Percentiles rank a stretch among this genome's conserved stretches.
phyloP scores from a whole-genome alignment of 371 early-diverging fungal genomes.

The Mortierella sp. region DNA sequence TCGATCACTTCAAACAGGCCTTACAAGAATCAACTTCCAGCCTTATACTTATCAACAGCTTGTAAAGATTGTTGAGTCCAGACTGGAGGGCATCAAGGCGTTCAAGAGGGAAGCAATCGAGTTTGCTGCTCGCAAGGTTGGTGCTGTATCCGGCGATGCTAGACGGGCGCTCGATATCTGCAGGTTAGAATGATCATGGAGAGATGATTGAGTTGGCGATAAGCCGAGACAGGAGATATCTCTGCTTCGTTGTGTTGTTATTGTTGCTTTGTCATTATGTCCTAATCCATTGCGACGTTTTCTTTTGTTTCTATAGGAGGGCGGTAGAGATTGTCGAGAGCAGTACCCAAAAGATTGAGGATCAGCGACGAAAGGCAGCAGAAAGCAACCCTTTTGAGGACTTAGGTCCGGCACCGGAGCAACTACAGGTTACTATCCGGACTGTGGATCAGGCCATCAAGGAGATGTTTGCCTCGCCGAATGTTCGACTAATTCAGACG shows the following conservation, averaged over 20 bases:
- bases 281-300: too few relatives aligned
- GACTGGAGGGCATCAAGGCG: conserved; percentile 78
- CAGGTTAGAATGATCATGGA: conserved; percentile 54
- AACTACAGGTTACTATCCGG: conserved; percentile 76
- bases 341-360: conserved; percentile 26
- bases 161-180: conserved; percentile 96
- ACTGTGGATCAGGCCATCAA: conserved; percentile 83
- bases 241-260: too few relatives aligned
- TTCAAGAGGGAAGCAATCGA: conserved; percentile 91
- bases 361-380: conserved; percentile 18
- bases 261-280: not conserved
- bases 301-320: conserved; percentile 57
- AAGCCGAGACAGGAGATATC: too few relatives aligned
- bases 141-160: conserved; percentile 97
- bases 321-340: conserved; percentile 86
- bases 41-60: conserved; percentile 91
- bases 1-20: too few relatives aligned
- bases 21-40: conserved; percentile 90
- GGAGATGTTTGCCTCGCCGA: conserved; percentile 87
- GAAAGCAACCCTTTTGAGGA: conserved; percentile 14
- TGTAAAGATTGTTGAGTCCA: conserved; percentile 81
- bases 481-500: conserved; percentile 76
- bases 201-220: too few relatives aligned
- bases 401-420: conserved; percentile 14
- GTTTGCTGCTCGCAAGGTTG: conserved; percentile 94